Percentiles rank a stretch among this genome's conserved stretches.
Evolutionary conservation across 1,139 yeast genomes (phyloP).

Genomic region (Candida neerlandica): DNA sequence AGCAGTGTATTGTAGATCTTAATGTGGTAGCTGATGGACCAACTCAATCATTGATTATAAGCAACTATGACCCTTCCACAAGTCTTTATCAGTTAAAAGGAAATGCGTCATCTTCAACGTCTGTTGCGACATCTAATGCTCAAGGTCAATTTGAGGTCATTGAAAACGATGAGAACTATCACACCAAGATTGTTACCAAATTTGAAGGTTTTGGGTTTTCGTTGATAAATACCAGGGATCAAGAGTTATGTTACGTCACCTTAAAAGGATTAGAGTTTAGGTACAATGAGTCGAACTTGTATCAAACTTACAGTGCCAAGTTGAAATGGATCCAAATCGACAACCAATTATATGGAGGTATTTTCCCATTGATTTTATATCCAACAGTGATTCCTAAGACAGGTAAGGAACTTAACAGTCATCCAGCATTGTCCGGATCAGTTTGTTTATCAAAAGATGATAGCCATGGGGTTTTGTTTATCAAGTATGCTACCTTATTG

Average conservation of each 20-base stretch:
- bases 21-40: constrained; percentile 98
- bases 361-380: constrained; percentile 85
- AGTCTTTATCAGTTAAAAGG: constrained; percentile 67
- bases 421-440: constrained; percentile 89
- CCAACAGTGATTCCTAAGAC: constrained; percentile 91
- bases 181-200: constrained; percentile 59
- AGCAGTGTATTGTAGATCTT: constrained; percentile 68
- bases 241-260: constrained; percentile 83
- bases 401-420: constrained; percentile 79
- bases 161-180: constrained; percentile 70
- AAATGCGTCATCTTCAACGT: constrained; percentile 23
- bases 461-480: constrained; percentile 83
- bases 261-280: constrained; percentile 79
- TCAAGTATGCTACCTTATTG: constrained; percentile 87
- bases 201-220: constrained; percentile 93
- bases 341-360: constrained; percentile 86
- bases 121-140: constrained; percentile 21
- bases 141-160: constrained; percentile 61
- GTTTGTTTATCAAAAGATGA: constrained; percentile 84
- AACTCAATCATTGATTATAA: constrained; percentile 80
- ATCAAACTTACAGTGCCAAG: constrained; percentile 78
- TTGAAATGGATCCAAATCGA: constrained; percentile 95
- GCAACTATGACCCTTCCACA: constrained; percentile 76
- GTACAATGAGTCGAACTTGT: constrained; percentile 81
- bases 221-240: constrained; percentile 65